Base-by-base conservation (phyloP, 768 basidiomycete species). In the Stropharia rugosoannulata region DNA sequence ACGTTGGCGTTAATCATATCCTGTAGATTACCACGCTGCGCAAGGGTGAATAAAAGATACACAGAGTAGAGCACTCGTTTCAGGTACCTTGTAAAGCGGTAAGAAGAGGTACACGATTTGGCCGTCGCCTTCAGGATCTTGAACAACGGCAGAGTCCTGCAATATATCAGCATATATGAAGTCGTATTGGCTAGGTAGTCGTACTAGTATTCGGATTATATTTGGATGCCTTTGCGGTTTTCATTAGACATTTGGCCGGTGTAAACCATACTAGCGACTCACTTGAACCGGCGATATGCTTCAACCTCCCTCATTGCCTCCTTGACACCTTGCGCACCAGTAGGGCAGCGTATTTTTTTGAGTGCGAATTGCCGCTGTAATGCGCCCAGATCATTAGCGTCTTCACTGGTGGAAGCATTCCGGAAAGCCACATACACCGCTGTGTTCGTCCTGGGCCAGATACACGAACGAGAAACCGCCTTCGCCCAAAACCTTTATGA, bases 81-180 rank as follows among this genome's bases (percentile, higher is more conserved):
- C n/a, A 64, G 74, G 37, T 43, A 89, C 92, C 79, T 92, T 89
- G 76, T 95, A 98, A 35, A 93, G 78, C 0, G 97, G 97, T 5
- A 98, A 77, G 78, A 99, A 98, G 51, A 98, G 85, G 70, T 97
- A 98, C 29, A 97, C 93, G 55, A 98, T 90, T 70, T 96, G 90
- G 10, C 93, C 94, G 46, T 95, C 94, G 12, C 93, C 95, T 56
- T 90, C 87, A 35, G 90, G 88, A 65, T 98, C 95, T 70, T 97
- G 94, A 1, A 95, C 88, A 4, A 96, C 93, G 1, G 95, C 93
- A 12, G 95, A 95, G 66, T 98, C 95, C 90, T 93, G 51, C 1
- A 36, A 10, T 36, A 39, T 22, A 27, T 40, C 51, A 5, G 45
- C 36, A 15, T 22, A 46, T 58, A 19, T 53, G 29, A 52, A 45